Percentiles rank a stretch among this genome's conserved stretches.
phyloP scores from a whole-genome alignment of 2,329 filamentous ascomycete genomes.

The Apiospora sp. region DNA sequence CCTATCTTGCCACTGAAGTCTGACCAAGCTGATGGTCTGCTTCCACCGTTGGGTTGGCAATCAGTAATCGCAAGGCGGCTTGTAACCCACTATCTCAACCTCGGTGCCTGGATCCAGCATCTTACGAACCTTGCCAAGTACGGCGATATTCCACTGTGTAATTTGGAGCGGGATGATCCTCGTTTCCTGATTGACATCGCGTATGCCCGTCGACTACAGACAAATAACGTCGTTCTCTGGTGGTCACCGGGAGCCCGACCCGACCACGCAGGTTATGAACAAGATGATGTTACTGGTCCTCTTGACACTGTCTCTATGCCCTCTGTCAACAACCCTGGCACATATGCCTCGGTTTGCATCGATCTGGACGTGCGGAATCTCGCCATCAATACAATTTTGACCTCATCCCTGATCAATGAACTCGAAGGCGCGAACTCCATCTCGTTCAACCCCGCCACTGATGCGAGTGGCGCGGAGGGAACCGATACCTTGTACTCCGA shows the following conservation, averaged over 20 bases:
- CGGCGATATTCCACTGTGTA: constrained; percentile 93
- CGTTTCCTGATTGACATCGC: constrained; percentile 95
- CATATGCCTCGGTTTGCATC: constrained; percentile 95
- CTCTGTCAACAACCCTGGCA: constrained; percentile 89
- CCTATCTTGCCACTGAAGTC: constrained; percentile 83
- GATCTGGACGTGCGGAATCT: constrained; percentile 94
- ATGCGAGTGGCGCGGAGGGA: constrained; percentile 67
- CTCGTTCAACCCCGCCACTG: constrained; percentile 80
- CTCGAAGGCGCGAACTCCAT: constrained; percentile 89
- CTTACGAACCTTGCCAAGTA: constrained; percentile 88
- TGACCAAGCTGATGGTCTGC: constrained; percentile 82
- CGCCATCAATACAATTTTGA: constrained; percentile 96
- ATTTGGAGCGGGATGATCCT: constrained; percentile 92
- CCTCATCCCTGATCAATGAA: constrained; percentile 95
- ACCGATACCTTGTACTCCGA: constrained; percentile 80
- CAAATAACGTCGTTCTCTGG: constrained; percentile 94
- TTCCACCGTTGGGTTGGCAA: constrained; percentile 95
- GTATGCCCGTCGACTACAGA: constrained; percentile 88
- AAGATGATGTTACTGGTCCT: constrained; percentile 83
- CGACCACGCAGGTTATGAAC: constrained; percentile 95
- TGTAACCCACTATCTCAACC: constrained; percentile 87
- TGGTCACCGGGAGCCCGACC: constrained; percentile 89
- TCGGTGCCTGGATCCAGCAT: constrained; percentile 93
- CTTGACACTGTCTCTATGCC: constrained; percentile 93
- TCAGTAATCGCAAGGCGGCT: constrained; percentile 84